Evolutionary conservation across 768 basidiomycete species (phyloP), one percentile per base, ranked within the genome.

Genomic region (Calvatia gigantea): DNA sequence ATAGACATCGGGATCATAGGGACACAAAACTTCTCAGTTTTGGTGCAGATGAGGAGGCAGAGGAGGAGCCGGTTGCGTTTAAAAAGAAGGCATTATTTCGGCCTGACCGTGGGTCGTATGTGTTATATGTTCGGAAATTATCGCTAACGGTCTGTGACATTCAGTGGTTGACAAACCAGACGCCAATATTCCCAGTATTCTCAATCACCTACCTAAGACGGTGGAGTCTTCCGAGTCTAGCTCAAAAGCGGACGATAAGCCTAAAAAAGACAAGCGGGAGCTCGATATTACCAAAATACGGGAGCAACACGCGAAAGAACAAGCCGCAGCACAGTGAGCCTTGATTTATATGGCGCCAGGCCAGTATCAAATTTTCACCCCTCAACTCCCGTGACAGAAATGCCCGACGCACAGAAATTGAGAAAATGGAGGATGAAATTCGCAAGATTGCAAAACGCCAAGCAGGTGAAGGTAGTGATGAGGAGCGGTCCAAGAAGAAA

Each of bases 21-120:
- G 93, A 99, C 64, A 89, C 90, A 8, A 89, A 88, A 54, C 71
- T 99, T 8, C 70, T 98, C 52, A 96, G 93, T 48, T 99, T 99
- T 67, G 88, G 83, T 6, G 87, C 83, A 43, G 87, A 82, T 31
- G 83, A 70, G n/a, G 84, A 64, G 31, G 86, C 81, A 25, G 85
- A 83, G 6, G 80, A 73, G 11, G 87, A 84, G 42, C 64, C 76
- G 0, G 69, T 76, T 0, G 65, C 67, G 1, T 75, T 83, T 60
- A 86, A 86, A 71, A 94, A 93, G 77, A 94, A 91, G 67, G 77
- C 85, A 0, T 89, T 96, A 25, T 85, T 79, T 21, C 76, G 95
- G 25, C 90, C 91, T 32, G 94, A 97, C 73, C 67, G 94, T 95
- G 64, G 54, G 92, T 76, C 8, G 17, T 5, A 33, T 2, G 5